Evolutionary conservation across 768 basidiomycete species (phyloP), one percentile per base, ranked within the genome.

Genomic region (Rhizopogon rudus): DNA sequence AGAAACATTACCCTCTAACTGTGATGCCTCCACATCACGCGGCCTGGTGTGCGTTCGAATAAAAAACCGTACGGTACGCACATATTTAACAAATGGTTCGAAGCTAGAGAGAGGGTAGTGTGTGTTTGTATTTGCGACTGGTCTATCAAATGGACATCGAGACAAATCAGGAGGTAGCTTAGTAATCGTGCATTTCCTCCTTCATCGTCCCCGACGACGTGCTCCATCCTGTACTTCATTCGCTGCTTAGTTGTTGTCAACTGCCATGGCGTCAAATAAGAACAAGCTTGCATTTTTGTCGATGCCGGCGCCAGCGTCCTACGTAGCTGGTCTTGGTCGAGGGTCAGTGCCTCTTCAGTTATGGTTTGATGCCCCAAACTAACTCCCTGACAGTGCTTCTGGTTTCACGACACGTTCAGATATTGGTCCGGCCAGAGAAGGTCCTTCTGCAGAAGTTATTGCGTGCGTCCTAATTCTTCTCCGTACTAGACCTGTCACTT

Each of bases 381-480:
- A 20, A 50, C 42, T 52, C 40, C 55, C 53, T 53, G 6, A 3
- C 60, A 94, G 93, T 73, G 94, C 94, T 49, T 96, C 94, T 44
- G 94, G 94, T 56, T 98, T 98, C 73, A 98, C 96, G 0, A 98
- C 96, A 6, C 88, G 95, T 46, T 96, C 93, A 41, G 97, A 98
- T 84, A 98, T 99, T 56, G 97, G 97, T 66, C 97, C 97, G 37
- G 97, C 97, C 7, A 78, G 97, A 69, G 95, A 97, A 65, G 93
- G 93, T 0, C 93, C 95, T 0, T 91, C 91, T 16, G 94, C 93
- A 33, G 93, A 95, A 72, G 85, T 86, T 0, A 78, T 96, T 49
- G 95, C 92, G 87, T 92, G 62, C 48, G 88, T 81, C 14, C 3
- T 5, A 16, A 22, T 16, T 13, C n/a, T 33, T 17, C 29, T 41